phyloP scores from a whole-genome alignment of 1,284 basidiomycete genomes.

The Wolfiporia cocos region DNA sequence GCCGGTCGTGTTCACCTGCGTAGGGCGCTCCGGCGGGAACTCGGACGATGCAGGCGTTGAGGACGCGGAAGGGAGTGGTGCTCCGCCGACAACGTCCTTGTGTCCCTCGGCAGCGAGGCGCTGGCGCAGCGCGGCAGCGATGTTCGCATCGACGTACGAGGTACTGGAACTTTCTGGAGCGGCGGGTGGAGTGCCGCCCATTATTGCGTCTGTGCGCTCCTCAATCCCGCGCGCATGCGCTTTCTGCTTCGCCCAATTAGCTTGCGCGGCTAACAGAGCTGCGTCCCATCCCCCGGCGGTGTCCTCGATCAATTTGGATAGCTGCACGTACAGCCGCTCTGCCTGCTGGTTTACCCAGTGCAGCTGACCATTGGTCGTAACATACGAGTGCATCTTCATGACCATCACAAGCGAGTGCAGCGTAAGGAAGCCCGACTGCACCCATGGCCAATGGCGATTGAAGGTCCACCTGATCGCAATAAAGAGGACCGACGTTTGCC shows the following conservation, averaged over 20 bases:
- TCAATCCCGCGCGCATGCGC: slow-evolving; percentile 6
- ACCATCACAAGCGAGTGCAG: slow-evolving; percentile 89
- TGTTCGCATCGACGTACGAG: slow-evolving; percentile 49
- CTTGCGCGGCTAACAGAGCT: slow-evolving; percentile 44
- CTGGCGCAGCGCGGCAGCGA: slow-evolving; percentile 46
- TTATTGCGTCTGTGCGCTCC: slow-evolving; percentile 10
- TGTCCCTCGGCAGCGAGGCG: slow-evolving; percentile 31
- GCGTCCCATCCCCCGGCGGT: slow-evolving; percentile 64
- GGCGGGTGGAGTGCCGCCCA: slow-evolving; percentile 28
- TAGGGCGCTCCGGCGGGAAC: slow-evolving; percentile 6
- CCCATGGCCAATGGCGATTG: slow-evolving; percentile 93
- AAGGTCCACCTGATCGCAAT: slow-evolving; percentile 82
- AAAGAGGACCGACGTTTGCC: slow-evolving; percentile 68
- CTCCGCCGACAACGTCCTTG: slow-evolving; percentile 2
- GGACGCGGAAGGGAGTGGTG: background rate
- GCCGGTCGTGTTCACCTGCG: slow-evolving; percentile 21
- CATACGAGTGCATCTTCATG: slow-evolving; percentile 98
- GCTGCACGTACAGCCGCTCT: slow-evolving; percentile 32
- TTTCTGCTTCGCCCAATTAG: slow-evolving; percentile 7
- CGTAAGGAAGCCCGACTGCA: slow-evolving; percentile 93
- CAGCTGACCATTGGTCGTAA: slow-evolving; percentile 85
- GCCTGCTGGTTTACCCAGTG: slow-evolving; percentile 49
- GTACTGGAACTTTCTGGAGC: slow-evolving; percentile 35
- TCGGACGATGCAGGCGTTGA: slow-evolving; percentile 8
- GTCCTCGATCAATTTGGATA: slow-evolving; percentile 41